Percentiles rank a stretch among this genome's conserved stretches.
phyloP scores from a whole-genome alignment of 306 rosid species.

The Dalbergia cultrata region DNA sequence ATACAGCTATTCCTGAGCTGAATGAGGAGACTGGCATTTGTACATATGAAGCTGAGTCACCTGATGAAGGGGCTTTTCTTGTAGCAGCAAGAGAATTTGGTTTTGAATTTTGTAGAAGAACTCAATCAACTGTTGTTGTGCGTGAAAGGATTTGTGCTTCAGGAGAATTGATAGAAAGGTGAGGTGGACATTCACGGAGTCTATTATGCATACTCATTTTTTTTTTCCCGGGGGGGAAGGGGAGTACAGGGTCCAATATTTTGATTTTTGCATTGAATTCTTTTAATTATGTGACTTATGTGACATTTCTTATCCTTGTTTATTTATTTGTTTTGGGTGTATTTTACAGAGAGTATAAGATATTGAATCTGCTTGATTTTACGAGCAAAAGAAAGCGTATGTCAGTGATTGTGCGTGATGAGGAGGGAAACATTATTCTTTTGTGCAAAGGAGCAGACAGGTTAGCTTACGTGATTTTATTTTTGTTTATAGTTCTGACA shows the following conservation, averaged over 20 bases:
- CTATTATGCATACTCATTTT: conserved; percentile 20
- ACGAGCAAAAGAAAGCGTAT: conserved; percentile 97
- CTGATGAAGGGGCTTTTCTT: conserved; percentile 98
- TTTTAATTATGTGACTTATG: conserved; percentile 9
- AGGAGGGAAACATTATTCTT: conserved; percentile 79
- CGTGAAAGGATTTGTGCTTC: conserved; percentile 69
- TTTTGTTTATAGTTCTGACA: conserved; percentile 31
- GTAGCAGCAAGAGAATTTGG: conserved; percentile 97
- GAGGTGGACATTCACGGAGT: conserved; percentile 42
- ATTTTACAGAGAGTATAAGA: conserved; percentile 84
- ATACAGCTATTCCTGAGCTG: conserved; percentile 93
- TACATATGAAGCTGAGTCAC: conserved; percentile 98
- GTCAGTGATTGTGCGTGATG: conserved; percentile 88
- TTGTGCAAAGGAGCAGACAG: conserved; percentile 99
- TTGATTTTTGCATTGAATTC: conserved; percentile 1
- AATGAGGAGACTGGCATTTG: conserved; percentile 74
- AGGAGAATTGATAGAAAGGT: conserved; percentile 78
- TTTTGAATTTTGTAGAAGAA: conserved; percentile 88
- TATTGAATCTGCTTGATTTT: conserved; percentile 83
- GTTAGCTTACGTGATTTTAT: conserved; percentile 59
- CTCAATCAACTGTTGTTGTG: conserved; percentile 77
- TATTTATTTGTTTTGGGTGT: conserved; percentile 40
- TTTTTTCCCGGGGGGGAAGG: conserved; percentile 34
- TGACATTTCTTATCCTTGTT: conserved; percentile 38
- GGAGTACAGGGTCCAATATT: conserved; percentile 55